A percentile compares a stretch with the other conserved stretches of the same genome.
Conservation (phyloP, 768 basidiomycete species). For the Mycena belliarum region DNA sequence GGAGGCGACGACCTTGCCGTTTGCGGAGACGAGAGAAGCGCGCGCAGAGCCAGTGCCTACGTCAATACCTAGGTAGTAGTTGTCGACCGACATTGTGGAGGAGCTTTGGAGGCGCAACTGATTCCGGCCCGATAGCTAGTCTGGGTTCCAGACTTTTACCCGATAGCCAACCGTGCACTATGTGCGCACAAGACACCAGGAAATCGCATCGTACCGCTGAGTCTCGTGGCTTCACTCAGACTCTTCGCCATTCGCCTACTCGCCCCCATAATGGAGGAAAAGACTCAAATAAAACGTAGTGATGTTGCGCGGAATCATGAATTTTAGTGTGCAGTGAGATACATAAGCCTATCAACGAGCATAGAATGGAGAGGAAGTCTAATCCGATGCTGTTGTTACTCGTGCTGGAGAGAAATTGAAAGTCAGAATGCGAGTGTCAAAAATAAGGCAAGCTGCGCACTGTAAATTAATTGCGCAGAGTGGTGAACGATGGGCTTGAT, state of each 20-base stretch:
- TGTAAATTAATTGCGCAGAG: conserved; percentile 93
- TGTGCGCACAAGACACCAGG: too few relatives aligned
- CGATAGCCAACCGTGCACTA: too few relatives aligned
- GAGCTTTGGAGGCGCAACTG: neutral
- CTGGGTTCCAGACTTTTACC: too few relatives aligned
- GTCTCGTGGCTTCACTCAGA: too few relatives aligned
- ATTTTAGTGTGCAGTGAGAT: conserved; percentile 32
- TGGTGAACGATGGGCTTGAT: conserved; percentile 98
- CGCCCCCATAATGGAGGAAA: too few relatives aligned
- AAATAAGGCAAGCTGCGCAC: conserved; percentile 49
- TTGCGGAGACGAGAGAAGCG: conserved; percentile 71
- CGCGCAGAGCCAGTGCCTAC: conserved; percentile 95
- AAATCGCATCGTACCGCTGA: too few relatives aligned
- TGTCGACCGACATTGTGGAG: conserved; percentile 36
- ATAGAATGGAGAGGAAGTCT: conserved; percentile 32
- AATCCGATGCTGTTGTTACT: conserved; percentile 50
- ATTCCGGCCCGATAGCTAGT: neutral
- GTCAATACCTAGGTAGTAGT: conserved; percentile 73
- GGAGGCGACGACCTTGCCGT: conserved; percentile 75
- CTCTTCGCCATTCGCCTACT: too few relatives aligned
- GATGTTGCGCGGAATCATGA: conserved; percentile 27
- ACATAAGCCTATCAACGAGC: conserved; percentile 35
- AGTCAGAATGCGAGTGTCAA: neutral
- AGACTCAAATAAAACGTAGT: neutral
- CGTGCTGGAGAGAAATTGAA: conserved; percentile 38